Percentiles rank a stretch among this genome's conserved stretches.
Evolutionary conservation across 1,284 basidiomycete species (phyloP).

Genomic region (Trametes pubescens): DNA sequence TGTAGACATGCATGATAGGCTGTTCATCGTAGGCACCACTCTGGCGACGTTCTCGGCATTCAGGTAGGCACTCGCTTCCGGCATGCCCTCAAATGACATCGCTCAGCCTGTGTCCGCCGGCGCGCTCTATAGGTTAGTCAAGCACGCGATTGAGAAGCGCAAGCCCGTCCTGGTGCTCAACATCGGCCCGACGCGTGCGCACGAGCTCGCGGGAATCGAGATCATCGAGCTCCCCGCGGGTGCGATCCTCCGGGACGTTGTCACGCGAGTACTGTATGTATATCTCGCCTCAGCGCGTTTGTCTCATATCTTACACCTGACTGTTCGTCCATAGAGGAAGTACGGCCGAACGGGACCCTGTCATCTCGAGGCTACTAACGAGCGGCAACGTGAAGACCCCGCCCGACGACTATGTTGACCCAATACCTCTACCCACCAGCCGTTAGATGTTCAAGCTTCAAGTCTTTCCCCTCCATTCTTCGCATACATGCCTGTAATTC

Average conservation of each 20-base stretch:
- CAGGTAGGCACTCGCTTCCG: conserved; percentile 53
- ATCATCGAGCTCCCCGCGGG: conserved; percentile 82
- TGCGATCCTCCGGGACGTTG: conserved; percentile 71
- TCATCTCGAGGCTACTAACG: conserved; percentile 56
- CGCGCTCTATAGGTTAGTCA: conserved; percentile 67
- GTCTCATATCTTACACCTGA: neutral
- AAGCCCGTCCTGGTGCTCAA: conserved; percentile 88
- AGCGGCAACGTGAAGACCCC: conserved; percentile 65
- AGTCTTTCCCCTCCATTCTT: neutral
- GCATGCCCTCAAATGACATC: neutral
- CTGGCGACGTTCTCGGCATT: conserved; percentile 94
- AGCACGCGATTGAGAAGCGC: conserved; percentile 75
- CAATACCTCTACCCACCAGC: conserved; percentile 29
- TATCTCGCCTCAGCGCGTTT: neutral
- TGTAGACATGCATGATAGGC: conserved; percentile 66
- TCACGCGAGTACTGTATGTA: conserved; percentile 62
- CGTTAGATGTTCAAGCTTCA: neutral
- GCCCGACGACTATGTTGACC: conserved; percentile 48
- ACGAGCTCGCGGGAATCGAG: conserved; percentile 73
- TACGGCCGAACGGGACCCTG: conserved; percentile 47
- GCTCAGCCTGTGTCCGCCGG: neutral
- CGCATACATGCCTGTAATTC: neutral
- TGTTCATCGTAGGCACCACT: conserved; percentile 88
- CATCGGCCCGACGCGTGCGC: conserved; percentile 86
- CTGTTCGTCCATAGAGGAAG: conserved; percentile 47